Evolutionary conservation across 257 asterid genomes (phyloP).

Genomic region (Solanum chmielewskii): DNA sequence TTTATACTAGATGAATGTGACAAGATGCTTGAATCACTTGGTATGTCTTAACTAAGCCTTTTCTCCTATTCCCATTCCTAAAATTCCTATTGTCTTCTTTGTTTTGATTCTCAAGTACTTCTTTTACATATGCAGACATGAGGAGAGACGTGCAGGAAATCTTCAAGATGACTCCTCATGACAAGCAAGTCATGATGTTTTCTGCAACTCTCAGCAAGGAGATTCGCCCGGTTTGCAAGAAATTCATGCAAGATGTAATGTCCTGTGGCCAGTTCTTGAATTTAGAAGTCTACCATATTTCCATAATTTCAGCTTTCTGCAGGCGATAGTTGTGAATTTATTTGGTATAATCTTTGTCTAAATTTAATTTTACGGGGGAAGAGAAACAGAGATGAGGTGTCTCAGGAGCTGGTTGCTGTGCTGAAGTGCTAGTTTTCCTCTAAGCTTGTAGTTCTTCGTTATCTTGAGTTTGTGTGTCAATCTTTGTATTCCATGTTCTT

Average conservation of each 20-base stretch:
- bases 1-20: conserved; percentile 88
- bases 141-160: conserved; percentile 92
- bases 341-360: background rate
- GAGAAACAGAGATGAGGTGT: background rate
- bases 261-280: conserved; percentile 68
- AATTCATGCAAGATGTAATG: conserved; percentile 96
- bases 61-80: background rate
- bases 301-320: conserved; percentile 46
- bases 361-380: background rate
- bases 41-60: conserved; percentile 22
- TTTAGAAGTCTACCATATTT: conserved; percentile 45
- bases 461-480: background rate
- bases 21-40: conserved; percentile 92
- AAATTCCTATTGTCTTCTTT: background rate
- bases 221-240: conserved; percentile 92
- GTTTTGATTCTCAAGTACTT: background rate
- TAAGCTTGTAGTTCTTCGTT: background rate
- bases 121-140: conserved; percentile 44
- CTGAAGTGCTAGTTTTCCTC: background rate
- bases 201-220: conserved; percentile 95
- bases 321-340: conserved; percentile 11
- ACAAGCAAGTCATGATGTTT: conserved; percentile 95
- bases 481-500: background rate
- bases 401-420: background rate
- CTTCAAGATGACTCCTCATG: conserved; percentile 92